Evolutionary conservation across 2,329 filamentous ascomycete genomes (phyloP).

Genomic region (Colletotrichum camelliae): DNA sequence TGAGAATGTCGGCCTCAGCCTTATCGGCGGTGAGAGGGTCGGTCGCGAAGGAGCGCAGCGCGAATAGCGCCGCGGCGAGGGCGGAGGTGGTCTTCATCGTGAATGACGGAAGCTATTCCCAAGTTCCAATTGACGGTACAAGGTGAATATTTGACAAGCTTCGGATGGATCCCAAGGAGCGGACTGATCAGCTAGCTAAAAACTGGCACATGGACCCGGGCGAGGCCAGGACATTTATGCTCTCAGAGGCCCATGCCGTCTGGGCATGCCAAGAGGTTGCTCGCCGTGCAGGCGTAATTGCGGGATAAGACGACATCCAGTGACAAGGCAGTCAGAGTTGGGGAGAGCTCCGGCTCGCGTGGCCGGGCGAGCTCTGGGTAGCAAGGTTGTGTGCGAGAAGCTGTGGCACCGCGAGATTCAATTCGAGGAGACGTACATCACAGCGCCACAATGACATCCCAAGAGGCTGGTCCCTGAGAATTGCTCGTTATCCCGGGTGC

Average conservation of each 20-base stretch:
- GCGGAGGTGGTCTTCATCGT: constrained; percentile 22
- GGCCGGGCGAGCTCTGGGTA: neutral
- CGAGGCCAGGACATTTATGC: neutral
- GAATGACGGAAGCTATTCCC: neutral
- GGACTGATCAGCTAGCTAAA: neutral
- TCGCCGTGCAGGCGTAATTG: neutral
- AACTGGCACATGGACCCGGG: accelerated
- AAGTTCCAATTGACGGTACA: neutral
- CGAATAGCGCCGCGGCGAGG: constrained; percentile 19
- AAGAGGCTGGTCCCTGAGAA: neutral
- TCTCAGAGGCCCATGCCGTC: neutral
- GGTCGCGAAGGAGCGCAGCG: constrained; percentile 21
- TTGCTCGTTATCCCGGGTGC: neutral
- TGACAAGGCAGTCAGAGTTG: neutral
- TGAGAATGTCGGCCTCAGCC: constrained; percentile 43
- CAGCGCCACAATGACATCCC: neutral
- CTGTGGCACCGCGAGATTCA: neutral
- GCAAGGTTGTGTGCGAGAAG: neutral
- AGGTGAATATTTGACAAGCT: neutral
- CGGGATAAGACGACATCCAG: constrained; percentile 16
- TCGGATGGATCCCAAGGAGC: constrained; percentile 5
- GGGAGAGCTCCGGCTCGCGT: neutral
- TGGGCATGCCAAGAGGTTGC: constrained; percentile 5
- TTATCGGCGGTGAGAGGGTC: constrained; percentile 42
- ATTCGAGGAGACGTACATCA: neutral